Evolutionary conservation across 1,139 yeast species (phyloP).

Genomic region (Pichia inconspicua): DNA sequence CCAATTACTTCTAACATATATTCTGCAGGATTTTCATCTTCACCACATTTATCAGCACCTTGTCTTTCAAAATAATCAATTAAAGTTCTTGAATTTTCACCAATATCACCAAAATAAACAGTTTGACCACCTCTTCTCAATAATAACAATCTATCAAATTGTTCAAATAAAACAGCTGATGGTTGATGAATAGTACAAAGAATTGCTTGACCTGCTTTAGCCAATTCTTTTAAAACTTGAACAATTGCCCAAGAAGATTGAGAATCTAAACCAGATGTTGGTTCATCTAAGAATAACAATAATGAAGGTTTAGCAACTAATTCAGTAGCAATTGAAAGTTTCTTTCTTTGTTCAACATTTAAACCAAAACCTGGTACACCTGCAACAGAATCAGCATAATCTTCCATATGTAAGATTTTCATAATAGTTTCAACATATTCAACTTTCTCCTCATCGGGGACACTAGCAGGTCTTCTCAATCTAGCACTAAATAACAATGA

Average conservation of each 20-base stretch:
- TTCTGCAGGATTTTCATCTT: constrained; percentile 44
- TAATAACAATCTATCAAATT: constrained; percentile 36
- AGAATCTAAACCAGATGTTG: constrained; percentile 45
- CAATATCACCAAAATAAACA: constrained; percentile 52
- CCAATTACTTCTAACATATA: constrained; percentile 49
- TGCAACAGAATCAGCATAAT: constrained; percentile 46
- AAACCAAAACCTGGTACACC: constrained; percentile 45
- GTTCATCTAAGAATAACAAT: constrained; percentile 41
- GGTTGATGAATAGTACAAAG: constrained; percentile 52
- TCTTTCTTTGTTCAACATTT: constrained; percentile 45
- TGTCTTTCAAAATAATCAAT: constrained; percentile 36
- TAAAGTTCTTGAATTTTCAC: constrained; percentile 37
- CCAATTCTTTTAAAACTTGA: constrained; percentile 34
- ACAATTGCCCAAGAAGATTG: constrained; percentile 45
- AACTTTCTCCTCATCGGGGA: constrained; percentile 38
- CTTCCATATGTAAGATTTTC: constrained; percentile 39
- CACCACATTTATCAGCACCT: constrained; percentile 44
- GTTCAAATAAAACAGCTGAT: constrained; percentile 43
- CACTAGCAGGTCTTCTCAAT: constrained; percentile 38
- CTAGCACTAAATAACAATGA: constrained; percentile 45
- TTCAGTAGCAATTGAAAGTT: constrained; percentile 37
- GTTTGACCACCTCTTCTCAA: constrained; percentile 45
- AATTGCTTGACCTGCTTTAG: constrained; percentile 42
- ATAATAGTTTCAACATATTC: constrained; percentile 43
- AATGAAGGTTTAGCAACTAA: constrained; percentile 42